These are phyloP conservation scores for Colletotrichum sansevieriae DNA, from an alignment of 2,329 filamentous ascomycete genomes.

Conservation along the genomic window DNA sequence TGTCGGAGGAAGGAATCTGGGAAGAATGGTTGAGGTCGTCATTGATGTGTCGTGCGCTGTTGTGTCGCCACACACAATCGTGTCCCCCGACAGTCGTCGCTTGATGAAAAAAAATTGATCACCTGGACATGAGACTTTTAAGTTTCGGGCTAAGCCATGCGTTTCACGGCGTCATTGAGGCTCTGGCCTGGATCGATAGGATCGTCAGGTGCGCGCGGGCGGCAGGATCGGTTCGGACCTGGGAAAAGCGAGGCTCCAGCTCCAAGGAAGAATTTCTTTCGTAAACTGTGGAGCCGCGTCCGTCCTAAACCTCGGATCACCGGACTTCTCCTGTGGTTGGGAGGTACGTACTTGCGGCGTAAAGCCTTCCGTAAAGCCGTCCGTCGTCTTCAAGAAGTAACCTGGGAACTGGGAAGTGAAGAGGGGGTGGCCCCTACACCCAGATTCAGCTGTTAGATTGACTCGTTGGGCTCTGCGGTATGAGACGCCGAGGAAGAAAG, in stretches of 20 bases:
- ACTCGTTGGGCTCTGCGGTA: conserved; percentile 32
- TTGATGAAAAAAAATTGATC: conserved; percentile 18
- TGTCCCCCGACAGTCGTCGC: conserved; percentile 13
- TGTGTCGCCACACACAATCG: not conserved
- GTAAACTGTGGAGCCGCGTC: conserved; percentile 23
- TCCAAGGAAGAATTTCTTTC: conserved; percentile 26
- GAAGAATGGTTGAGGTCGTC: conserved; percentile 67
- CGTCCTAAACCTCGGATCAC: conserved; percentile 17
- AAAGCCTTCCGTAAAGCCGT: too few relatives aligned
- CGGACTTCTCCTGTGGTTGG: conserved; percentile 21
- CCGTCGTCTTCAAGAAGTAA: conserved; percentile 12
- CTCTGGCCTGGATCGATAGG: conserved; percentile 28
- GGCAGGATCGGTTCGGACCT: conserved; percentile 30
- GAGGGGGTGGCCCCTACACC: not conserved
- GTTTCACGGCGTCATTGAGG: conserved; percentile 40
- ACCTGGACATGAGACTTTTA: conserved; percentile 25
- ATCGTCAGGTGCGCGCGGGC: conserved; percentile 28
- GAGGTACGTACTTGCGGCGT: conserved; percentile 22
- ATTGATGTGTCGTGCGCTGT: conserved; percentile 47
- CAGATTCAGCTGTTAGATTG: conserved; percentile 15
- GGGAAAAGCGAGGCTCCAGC: conserved; percentile 37
- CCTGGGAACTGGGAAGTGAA: too few relatives aligned
- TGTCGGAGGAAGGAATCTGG: conserved; percentile 76
- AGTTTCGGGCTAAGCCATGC: conserved; percentile 21
- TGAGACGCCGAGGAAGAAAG: conserved; percentile 25